phyloP scores from a whole-genome alignment of 2,329 filamentous ascomycete genomes.

The Westerdykella ornata region DNA sequence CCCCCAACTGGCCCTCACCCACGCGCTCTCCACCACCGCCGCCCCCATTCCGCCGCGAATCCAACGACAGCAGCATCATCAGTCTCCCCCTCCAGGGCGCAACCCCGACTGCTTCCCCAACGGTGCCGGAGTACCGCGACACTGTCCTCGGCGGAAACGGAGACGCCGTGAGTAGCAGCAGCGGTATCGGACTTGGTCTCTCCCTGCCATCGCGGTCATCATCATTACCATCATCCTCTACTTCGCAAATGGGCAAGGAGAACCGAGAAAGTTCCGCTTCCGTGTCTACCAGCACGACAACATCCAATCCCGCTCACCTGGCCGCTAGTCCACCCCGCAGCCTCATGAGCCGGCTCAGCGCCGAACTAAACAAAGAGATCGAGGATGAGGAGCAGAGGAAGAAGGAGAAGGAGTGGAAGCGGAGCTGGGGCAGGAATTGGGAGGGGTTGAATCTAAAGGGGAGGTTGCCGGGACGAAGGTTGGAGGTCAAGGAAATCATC shows the following conservation, averaged over 20 bases:
- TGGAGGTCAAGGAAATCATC: slow-evolving; percentile 26
- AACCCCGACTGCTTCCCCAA: not conserved
- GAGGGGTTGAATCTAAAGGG: slow-evolving; percentile 27
- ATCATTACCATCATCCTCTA: not conserved
- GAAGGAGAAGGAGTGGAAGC: slow-evolving; percentile 2
- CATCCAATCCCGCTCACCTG: not conserved
- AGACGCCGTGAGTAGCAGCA: not conserved
- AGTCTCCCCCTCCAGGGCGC: slow-evolving; percentile 22
- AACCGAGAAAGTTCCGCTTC: not conserved
- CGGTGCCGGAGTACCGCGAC: slow-evolving; percentile 13
- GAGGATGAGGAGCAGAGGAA: slow-evolving; percentile 9
- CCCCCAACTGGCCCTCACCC: not conserved
- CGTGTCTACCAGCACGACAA: not conserved
- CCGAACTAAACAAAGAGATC: slow-evolving; percentile 2
- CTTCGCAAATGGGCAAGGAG: not conserved
- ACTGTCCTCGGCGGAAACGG: slow-evolving; percentile 6
- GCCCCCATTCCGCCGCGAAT: slow-evolving; percentile 6
- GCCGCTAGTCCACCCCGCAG: not conserved
- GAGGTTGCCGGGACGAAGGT: slow-evolving; percentile 14
- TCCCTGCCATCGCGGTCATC: not conserved
- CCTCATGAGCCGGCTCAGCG: not conserved
- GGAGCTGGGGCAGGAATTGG: slow-evolving; percentile 9
- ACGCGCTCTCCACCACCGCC: not conserved
- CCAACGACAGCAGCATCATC: slow-evolving; percentile 13
- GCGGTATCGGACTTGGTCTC: not conserved